Conservation (phyloP, 2,329 filamentous ascomycete species). For the Blastomyces gilchristii region DNA sequence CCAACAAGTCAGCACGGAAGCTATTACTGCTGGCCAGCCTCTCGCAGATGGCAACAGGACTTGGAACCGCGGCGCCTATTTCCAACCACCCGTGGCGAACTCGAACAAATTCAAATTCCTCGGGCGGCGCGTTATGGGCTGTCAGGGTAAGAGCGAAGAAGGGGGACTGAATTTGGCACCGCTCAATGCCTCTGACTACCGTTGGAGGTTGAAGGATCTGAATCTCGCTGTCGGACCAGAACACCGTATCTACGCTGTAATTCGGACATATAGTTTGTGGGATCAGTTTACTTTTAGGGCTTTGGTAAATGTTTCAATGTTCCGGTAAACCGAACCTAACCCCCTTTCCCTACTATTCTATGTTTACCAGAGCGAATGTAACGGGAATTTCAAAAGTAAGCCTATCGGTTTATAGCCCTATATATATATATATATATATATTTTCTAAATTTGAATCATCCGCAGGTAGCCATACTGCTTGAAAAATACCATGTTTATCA, state of each 20-base stretch:
- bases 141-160: constrained; percentile 1
- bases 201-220: constrained; percentile 2
- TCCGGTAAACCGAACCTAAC: background rate
- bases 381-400: background rate
- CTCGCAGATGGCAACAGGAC: background rate
- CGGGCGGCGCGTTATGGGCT: background rate
- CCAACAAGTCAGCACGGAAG: background rate
- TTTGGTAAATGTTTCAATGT: constrained; percentile 4
- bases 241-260: constrained; percentile 2
- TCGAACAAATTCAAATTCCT: background rate
- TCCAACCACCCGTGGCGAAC: background rate
- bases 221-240: background rate
- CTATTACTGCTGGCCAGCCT: background rate
- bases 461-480: no score
- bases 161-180: constrained; percentile 2
- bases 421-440: no score
- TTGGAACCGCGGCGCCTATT: constrained; percentile 2
- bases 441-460: no score
- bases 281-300: constrained; percentile 3
- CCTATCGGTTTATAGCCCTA: background rate
- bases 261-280: background rate
- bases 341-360: background rate
- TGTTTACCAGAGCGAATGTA: background rate
- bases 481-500: no score
- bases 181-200: constrained; percentile 1